phyloP scores from a whole-genome alignment of 441 rosid genomes.

The Adansonia rubrostipa region DNA sequence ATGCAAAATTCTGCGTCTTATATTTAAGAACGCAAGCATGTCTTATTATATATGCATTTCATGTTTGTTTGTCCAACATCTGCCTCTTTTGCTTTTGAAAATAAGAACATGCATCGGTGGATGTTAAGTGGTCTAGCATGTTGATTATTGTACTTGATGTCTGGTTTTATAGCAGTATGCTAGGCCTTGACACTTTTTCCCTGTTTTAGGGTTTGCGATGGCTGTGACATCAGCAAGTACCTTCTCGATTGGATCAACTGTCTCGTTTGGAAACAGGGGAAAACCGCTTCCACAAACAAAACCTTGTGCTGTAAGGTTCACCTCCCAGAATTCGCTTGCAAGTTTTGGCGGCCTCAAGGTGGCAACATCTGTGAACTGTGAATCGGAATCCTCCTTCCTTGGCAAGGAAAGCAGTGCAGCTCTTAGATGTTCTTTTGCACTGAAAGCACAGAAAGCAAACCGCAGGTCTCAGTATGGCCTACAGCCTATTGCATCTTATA shows the following conservation, averaged over 20 bases:
- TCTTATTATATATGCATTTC: background rate
- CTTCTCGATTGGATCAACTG: slow-evolving; percentile 59
- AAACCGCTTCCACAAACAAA: slow-evolving; percentile 47
- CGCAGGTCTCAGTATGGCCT: slow-evolving; percentile 43
- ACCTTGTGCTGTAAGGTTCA: slow-evolving; percentile 42
- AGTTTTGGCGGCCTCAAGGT: slow-evolving; percentile 73
- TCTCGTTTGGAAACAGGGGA: slow-evolving; percentile 51
- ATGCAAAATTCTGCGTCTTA: background rate
- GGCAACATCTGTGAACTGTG: slow-evolving; percentile 49
- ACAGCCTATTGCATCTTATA: slow-evolving; percentile 75
- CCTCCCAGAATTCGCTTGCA: slow-evolving; percentile 41
- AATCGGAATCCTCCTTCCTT: slow-evolving; percentile 57
- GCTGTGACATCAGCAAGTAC: slow-evolving; percentile 73
- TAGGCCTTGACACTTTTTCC: slow-evolving; percentile 8
- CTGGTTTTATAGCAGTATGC: background rate
- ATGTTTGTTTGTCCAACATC: background rate
- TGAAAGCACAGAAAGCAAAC: slow-evolving; percentile 44
- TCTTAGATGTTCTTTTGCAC: slow-evolving; percentile 45
- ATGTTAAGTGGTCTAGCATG: background rate
- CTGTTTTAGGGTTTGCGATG: slow-evolving; percentile 51
- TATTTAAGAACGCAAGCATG: background rate
- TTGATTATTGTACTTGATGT: background rate
- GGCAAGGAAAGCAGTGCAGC: slow-evolving; percentile 61
- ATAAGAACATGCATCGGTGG: background rate
- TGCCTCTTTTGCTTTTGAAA: background rate